Evolutionary conservation across 2,329 filamentous ascomycete species (phyloP).

Genomic region (Dactylonectria estremocensis): DNA sequence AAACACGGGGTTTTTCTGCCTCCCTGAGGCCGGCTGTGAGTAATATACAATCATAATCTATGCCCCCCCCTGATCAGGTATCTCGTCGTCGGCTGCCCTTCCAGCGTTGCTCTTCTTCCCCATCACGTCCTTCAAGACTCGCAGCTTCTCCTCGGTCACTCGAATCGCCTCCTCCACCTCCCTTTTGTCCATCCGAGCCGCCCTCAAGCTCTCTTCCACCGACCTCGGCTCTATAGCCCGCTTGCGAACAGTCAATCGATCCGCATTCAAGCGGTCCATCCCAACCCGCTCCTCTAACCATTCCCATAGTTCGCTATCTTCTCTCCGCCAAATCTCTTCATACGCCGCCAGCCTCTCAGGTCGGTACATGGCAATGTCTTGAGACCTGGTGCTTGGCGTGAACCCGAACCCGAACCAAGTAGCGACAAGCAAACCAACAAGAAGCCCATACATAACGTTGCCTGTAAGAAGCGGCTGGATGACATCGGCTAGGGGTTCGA

Average conservation of each 20-base stretch:
- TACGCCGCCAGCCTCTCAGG: conserved; percentile 85
- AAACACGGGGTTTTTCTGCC: conserved; percentile 44
- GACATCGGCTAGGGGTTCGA: conserved; percentile 80
- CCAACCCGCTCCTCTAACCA: conserved; percentile 93
- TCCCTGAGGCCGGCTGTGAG: conserved; percentile 27
- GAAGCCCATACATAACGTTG: conserved; percentile 82
- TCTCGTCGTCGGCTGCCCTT: conserved; percentile 28
- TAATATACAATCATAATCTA: conserved; percentile 43
- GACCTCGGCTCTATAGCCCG: conserved; percentile 68
- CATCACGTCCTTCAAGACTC: conserved; percentile 80
- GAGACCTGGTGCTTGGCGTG: conserved; percentile 56
- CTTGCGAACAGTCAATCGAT: conserved; percentile 57
- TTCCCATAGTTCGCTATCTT: conserved; percentile 92
- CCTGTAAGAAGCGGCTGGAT: conserved; percentile 80
- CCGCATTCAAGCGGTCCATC: conserved; percentile 70
- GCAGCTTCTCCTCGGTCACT: conserved; percentile 88
- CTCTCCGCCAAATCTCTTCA: conserved; percentile 91
- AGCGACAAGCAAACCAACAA: conserved; percentile 81
- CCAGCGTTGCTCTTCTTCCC: conserved; percentile 60
- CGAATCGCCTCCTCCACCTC: conserved; percentile 86
- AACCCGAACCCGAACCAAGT: conserved; percentile 80
- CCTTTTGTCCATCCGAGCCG: conserved; percentile 77
- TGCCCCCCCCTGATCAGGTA: conserved; percentile 39
- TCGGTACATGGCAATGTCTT: conserved; percentile 49
- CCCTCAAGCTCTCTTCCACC: conserved; percentile 71